Conservation (phyloP, 805 yeast species). For the Yarrowia sp. region DNA sequence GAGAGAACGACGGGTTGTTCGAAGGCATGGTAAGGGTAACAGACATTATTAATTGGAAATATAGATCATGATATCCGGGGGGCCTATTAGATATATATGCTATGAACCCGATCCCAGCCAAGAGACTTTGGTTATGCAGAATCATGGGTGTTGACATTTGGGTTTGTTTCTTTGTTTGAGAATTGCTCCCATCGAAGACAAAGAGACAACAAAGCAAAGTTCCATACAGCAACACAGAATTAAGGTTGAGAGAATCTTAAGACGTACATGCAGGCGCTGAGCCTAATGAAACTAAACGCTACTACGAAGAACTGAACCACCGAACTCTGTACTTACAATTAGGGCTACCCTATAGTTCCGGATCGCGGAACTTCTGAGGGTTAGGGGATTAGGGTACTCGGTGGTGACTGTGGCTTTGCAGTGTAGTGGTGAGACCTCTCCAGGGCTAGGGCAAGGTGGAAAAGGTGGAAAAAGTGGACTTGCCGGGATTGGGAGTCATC, state of each 20-base stretch:
- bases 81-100: constrained; percentile 2
- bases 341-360: constrained; percentile 29
- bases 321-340: neutral
- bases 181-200: constrained; percentile 37
- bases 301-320: constrained; percentile 10
- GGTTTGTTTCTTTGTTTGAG: constrained; percentile 19
- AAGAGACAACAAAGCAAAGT: constrained; percentile 32
- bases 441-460: constrained; percentile 15
- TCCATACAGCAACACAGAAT: constrained; percentile 35
- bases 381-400: neutral
- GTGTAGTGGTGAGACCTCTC: neutral
- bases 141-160: constrained; percentile 18
- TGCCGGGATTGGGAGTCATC: neutral
- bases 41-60: constrained; percentile 24
- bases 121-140: constrained; percentile 32
- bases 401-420: neutral
- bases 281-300: constrained; percentile 12
- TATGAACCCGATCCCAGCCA: constrained; percentile 17
- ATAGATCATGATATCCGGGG: neutral
- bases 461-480: constrained; percentile 6
- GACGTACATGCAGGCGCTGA: constrained; percentile 23
- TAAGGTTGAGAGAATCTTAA: constrained; percentile 19
- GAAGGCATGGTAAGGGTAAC: constrained; percentile 15
- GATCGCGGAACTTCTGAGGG: constrained; percentile 24
- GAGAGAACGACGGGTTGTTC: constrained; percentile 17